These are phyloP conservation scores for Penicillium sp. DNA, from an alignment of 2,329 filamentous ascomycete genomes.

Conservation along the genomic window DNA sequence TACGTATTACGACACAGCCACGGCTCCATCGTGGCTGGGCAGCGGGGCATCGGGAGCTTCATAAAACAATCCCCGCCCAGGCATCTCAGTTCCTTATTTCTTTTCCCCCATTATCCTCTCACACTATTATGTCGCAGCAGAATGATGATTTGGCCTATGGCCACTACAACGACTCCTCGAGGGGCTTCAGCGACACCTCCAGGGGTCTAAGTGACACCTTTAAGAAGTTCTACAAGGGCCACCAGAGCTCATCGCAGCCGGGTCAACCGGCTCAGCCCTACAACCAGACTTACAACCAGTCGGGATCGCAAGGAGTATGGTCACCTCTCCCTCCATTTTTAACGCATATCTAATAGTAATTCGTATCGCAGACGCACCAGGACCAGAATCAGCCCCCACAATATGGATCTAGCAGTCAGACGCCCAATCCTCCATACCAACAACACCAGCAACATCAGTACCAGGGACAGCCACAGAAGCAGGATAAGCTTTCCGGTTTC, in stretches of 20 bases:
- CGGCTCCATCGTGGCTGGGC: conserved; percentile 24
- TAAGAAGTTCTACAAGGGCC: conserved; percentile 44
- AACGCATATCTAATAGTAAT: background rate
- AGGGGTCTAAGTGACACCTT: conserved; percentile 56
- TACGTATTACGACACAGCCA: conserved; percentile 13
- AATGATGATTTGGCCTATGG: conserved; percentile 59
- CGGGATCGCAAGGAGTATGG: conserved; percentile 25
- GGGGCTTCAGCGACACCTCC: conserved; percentile 39
- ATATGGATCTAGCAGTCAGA: conserved; percentile 26
- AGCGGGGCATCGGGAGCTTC: conserved; percentile 20
- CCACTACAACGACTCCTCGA: conserved; percentile 45
- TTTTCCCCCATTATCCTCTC: background rate
- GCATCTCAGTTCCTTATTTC: conserved; percentile 4
- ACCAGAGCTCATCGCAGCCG: conserved; percentile 20
- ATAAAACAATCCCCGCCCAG: conserved; percentile 13
- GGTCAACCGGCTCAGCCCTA: conserved; percentile 15
- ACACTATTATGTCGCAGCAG: conserved; percentile 36
- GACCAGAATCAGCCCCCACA: conserved; percentile 17
- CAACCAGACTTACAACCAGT: conserved; percentile 15
- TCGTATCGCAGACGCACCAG: conserved; percentile 12
- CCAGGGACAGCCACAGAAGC: conserved; percentile 34
- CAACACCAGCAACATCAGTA: conserved; percentile 11
- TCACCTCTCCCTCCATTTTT: background rate
- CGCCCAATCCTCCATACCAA: conserved; percentile 23
- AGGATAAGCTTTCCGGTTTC: conserved; percentile 46